These are phyloP conservation scores for Xerocomus nothofagi DNA, from an alignment of 1,284 basidiomycete species.

Conservation along the genomic window DNA sequence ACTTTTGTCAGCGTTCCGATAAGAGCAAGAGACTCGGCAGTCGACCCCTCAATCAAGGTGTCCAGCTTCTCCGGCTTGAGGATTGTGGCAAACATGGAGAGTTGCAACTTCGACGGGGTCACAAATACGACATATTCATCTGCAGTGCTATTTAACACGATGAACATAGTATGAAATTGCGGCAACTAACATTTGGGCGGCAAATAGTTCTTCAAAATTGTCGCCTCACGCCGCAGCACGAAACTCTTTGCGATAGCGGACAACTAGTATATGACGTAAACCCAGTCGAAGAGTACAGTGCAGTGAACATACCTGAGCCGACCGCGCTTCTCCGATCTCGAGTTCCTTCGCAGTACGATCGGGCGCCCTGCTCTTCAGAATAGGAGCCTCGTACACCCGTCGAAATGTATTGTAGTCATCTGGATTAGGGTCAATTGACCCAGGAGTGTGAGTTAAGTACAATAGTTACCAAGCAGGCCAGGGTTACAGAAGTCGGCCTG, in stretches of 20 bases:
- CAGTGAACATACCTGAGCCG: constrained; percentile 56
- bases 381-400: constrained; percentile 86
- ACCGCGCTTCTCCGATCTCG: constrained; percentile 73
- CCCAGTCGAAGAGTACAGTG: neutral
- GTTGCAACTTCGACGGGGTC: constrained; percentile 79
- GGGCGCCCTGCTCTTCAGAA: constrained; percentile 83
- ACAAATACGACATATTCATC: constrained; percentile 95
- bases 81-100: constrained; percentile 78
- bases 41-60: constrained; percentile 64
- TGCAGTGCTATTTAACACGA: constrained; percentile 34
- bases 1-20: constrained; percentile 86
- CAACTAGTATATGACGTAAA: constrained; percentile 49
- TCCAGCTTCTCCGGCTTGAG: constrained; percentile 68
- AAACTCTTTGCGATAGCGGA: constrained; percentile 80
- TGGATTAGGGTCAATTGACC: constrained; percentile 24
- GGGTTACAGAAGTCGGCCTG: constrained; percentile 95
- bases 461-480: constrained; percentile 68
- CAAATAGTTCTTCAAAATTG: constrained; percentile 79
- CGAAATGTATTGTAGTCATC: constrained; percentile 76
- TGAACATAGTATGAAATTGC: neutral
- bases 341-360: constrained; percentile 71
- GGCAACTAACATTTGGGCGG: constrained; percentile 80
- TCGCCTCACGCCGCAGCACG: constrained; percentile 86
- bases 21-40: constrained; percentile 79
- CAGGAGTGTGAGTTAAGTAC: neutral